A percentile compares a stretch with the other conserved stretches of the same genome.
Conservation (phyloP, 2,329 filamentous ascomycete genomes). For the Aspergillus nomiae region DNA sequence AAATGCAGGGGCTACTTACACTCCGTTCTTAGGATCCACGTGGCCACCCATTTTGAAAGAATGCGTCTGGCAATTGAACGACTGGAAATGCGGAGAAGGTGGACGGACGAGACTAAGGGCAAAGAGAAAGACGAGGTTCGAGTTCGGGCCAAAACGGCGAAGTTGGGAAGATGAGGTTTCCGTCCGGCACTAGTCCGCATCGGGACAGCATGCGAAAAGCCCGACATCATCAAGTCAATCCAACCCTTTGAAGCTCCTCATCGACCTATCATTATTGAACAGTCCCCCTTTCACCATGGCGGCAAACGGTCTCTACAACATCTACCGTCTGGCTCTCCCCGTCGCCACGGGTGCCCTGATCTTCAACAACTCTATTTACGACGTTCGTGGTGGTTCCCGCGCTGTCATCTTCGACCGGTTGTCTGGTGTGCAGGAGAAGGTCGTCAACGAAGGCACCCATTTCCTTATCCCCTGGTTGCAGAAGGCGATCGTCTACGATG, state of each 20-base stretch:
- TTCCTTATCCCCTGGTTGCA: conserved; percentile 96
- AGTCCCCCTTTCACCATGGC: conserved; percentile 48
- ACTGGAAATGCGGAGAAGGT: conserved; percentile 16
- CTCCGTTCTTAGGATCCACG: conserved; percentile 47
- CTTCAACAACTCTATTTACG: conserved; percentile 83
- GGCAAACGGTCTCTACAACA: conserved; percentile 36
- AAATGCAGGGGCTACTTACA: conserved; percentile 35
- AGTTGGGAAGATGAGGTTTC: conserved; percentile 28
- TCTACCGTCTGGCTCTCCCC: conserved; percentile 64
- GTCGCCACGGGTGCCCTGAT: conserved; percentile 68
- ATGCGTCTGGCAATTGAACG: conserved; percentile 7
- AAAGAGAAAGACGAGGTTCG: conserved; percentile 26
- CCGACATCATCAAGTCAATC: conserved; percentile 36
- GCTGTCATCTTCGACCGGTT: conserved; percentile 98
- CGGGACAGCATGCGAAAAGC: conserved; percentile 35
- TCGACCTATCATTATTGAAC: conserved; percentile 14
- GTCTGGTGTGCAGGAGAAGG: conserved; percentile 86
- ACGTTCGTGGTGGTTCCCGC: conserved; percentile 90
- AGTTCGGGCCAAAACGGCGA: conserved; percentile 32
- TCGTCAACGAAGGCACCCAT: conserved; percentile 95
- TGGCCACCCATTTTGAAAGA: conserved; percentile 40
- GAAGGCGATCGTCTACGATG: conserved; percentile 91
- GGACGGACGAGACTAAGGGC: conserved; percentile 16
- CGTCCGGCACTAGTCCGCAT: conserved; percentile 39
- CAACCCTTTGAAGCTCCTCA: conserved; percentile 14